phyloP scores from a whole-genome alignment of 1,284 basidiomycete species.

The Melampsora larici-populina region DNA sequence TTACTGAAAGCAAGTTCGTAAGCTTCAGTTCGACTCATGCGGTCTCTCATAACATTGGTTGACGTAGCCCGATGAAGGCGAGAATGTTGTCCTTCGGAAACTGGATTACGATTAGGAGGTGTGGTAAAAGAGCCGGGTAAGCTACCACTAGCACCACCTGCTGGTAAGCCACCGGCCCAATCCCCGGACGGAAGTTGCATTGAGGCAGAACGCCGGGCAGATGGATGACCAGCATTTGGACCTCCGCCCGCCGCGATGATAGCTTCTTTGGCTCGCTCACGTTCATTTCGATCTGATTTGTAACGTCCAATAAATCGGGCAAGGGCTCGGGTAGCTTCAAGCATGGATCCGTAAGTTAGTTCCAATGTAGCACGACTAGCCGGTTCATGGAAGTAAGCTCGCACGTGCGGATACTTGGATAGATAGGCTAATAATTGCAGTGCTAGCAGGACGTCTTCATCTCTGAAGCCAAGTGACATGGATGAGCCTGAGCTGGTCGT shows the following conservation, averaged over 20 bases:
- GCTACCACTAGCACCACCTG: background rate
- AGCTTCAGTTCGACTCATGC: conserved; percentile 30
- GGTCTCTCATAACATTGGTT: conserved; percentile 25
- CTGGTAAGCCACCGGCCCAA: background rate
- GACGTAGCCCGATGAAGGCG: conserved; percentile 29
- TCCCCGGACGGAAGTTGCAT: conserved; percentile 13
- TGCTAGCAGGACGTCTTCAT: conserved; percentile 88
- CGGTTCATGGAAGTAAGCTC: conserved; percentile 79
- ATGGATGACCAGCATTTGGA: background rate
- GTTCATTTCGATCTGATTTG: conserved; percentile 35
- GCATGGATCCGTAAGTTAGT: conserved; percentile 38
- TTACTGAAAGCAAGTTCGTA: background rate
- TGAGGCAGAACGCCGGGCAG: conserved; percentile 27
- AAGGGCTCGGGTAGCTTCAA: conserved; percentile 30
- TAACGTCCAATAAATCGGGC: conserved; percentile 35
- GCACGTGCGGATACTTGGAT: conserved; percentile 95
- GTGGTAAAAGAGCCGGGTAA: background rate
- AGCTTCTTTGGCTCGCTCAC: conserved; percentile 45
- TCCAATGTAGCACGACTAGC: conserved; percentile 37
- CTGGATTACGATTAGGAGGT: conserved; percentile 5
- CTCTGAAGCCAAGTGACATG: conserved; percentile 62
- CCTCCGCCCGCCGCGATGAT: conserved; percentile 46
- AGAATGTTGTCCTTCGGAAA: background rate
- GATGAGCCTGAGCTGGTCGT: conserved; percentile 55
- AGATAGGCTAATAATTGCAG: conserved; percentile 92